phyloP scores from a whole-genome alignment of 176 grass and related monocot genomes.

The Neostapfia colusana region DNA sequence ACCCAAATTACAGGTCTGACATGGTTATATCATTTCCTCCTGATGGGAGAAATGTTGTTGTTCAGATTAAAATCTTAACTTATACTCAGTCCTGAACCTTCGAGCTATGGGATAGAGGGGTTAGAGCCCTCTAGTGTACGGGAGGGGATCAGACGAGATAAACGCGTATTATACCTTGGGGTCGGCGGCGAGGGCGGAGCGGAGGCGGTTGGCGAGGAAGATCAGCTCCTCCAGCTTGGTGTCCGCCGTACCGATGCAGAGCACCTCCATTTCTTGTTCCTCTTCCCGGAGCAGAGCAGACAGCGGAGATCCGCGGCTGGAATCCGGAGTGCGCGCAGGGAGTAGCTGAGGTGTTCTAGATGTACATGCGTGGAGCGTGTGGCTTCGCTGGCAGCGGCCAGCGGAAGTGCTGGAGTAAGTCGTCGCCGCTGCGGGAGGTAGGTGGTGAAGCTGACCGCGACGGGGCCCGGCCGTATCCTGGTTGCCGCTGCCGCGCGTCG shows the following conservation, averaged over 20 bases:
- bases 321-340: background rate
- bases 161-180: slow-evolving; percentile 4
- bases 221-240: slow-evolving; percentile 92
- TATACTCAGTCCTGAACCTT: background rate
- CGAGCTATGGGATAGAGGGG: background rate
- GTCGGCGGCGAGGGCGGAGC: slow-evolving; percentile 45
- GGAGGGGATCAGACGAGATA: too few species aligned
- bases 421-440: background rate
- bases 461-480: background rate
- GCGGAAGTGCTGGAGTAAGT: background rate
- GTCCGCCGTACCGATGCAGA: slow-evolving; percentile 89
- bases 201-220: slow-evolving; percentile 61
- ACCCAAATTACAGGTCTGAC: background rate
- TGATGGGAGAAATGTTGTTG: background rate
- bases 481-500: background rate
- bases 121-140: background rate
- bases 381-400: background rate
- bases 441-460: too few species aligned
- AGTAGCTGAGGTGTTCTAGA: too few species aligned
- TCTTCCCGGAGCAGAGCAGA: background rate
- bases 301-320: slow-evolving; percentile 29
- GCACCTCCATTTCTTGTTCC: slow-evolving; percentile 46
- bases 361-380: background rate
- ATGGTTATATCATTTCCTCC: background rate
- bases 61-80: background rate